Percentiles rank a stretch among this genome's conserved stretches.
Conservation (phyloP, 1,284 basidiomycete species). For the Amylostereum areolatum region DNA sequence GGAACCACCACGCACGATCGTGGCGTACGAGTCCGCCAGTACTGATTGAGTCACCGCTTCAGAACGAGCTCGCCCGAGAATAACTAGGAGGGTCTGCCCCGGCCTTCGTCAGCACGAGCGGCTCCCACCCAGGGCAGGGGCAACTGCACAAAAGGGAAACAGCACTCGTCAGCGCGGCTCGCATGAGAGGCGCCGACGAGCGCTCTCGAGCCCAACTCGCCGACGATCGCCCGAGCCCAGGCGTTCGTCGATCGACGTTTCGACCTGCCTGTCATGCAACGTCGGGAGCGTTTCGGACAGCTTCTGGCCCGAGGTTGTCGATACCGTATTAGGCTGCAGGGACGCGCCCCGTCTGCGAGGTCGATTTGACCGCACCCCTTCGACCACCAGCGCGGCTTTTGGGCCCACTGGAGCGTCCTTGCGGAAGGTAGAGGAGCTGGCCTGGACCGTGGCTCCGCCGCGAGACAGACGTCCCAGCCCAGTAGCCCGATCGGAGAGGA, state of each 20-base stretch:
- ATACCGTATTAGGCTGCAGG: constrained; percentile 86
- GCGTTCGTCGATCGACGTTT: constrained; percentile 69
- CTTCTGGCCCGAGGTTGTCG: constrained; percentile 81
- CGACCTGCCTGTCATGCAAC: constrained; percentile 68
- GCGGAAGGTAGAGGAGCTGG: constrained; percentile 67
- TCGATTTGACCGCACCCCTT: too few species aligned
- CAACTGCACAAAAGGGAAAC: constrained; percentile 17
- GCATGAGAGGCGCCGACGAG: constrained; percentile 68
- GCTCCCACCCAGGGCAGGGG: too few species aligned
- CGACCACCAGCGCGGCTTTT: constrained; percentile 68
- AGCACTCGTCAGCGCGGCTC: constrained; percentile 73
- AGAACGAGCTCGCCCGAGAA: constrained; percentile 50
- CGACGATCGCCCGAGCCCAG: constrained; percentile 60
- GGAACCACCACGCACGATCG: constrained; percentile 49
- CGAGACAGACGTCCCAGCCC: constrained; percentile 80
- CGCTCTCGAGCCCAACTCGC: constrained; percentile 49
- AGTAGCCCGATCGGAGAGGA: constrained; percentile 85
- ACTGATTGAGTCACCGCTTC: constrained; percentile 55
- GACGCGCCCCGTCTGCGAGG: constrained; percentile 76
- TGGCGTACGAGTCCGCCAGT: constrained; percentile 69
- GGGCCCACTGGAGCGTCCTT: constrained; percentile 79
- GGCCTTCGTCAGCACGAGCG: not conserved
- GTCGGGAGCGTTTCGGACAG: constrained; percentile 49
- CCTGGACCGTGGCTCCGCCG: constrained; percentile 86
- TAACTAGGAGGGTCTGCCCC: constrained; percentile 80